Evolutionary conservation across 164 flowering plant genomes (phyloP), one percentile per base, ranked within the genome.

Genomic region (Piper longum): DNA sequence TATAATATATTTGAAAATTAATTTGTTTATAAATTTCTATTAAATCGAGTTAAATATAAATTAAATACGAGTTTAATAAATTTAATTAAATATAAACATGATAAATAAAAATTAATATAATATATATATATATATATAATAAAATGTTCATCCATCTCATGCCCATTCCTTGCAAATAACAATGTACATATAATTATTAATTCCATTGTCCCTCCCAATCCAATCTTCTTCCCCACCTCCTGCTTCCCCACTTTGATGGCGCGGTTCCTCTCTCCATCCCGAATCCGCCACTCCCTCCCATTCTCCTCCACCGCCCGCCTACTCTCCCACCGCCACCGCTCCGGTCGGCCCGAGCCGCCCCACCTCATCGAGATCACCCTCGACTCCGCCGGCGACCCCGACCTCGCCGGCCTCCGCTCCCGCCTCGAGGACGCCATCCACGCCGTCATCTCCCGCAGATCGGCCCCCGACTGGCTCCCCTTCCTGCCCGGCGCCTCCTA

Each of bases 401-500:
- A 67, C 7, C 3, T 52, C 3, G 82, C 72, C 41, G 80, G 74
- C 4, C 17, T 84, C 11, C 70, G 72, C 42, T 9, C 52, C 52
- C 72, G 73, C 73, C 78, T 89, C 16, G 90, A 87, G 62, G 95
- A 88, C n/a, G 80, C 82, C 3, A 78, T 87, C 43, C 86, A 85
- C 41, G 64, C 72, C 17, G 75, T 90, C 59, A 71, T 82, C 16
- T 82, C 76, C 1, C 75, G 78, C 43, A 73, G 80, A 42, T 72
- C 87, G 1, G 86, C 92, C 0, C 97, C 95, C 5, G 88, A 76
- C 66, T 90, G 95, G 97, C 81, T 90, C 16, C 90, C 90, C 3
- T 85, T 90, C 65, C 41, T 74, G 4, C 97, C 97, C 1, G 97
- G 96, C 0, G 78, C 84, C 3, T 89, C 95, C 2, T 87, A 81